phyloP scores from a whole-genome alignment of 495 filamentous ascomycete genomes.

The Trichoderma gamsii region DNA sequence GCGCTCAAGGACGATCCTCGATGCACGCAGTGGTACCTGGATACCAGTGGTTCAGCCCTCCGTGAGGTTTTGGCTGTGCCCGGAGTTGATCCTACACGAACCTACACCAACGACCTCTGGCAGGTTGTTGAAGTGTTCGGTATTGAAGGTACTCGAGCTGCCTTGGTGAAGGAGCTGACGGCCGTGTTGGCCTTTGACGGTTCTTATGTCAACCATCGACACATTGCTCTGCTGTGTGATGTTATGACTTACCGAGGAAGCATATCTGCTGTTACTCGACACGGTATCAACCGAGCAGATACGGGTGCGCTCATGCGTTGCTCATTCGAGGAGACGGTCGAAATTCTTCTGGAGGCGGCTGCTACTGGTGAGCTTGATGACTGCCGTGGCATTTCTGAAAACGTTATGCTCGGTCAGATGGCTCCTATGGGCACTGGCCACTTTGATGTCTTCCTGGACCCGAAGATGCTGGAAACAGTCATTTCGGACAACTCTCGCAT shows the following conservation, averaged over 20 bases:
- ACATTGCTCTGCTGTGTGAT: constrained; percentile 92
- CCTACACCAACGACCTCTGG: constrained; percentile 90
- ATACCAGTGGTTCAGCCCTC: constrained; percentile 84
- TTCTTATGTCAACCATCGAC: constrained; percentile 98
- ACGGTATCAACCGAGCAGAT: constrained; percentile 96
- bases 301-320: constrained; percentile 98
- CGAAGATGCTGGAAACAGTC: constrained; percentile 89
- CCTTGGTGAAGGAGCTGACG: constrained; percentile 79
- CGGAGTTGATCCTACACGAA: constrained; percentile 83
- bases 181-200: constrained; percentile 93
- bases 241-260: constrained; percentile 95
- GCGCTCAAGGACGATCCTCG: constrained; percentile 59
- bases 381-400: constrained; percentile 95
- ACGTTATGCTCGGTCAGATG: constrained; percentile 95
- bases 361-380: constrained; percentile 93
- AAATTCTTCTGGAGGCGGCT: constrained; percentile 93
- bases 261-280: constrained; percentile 91
- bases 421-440: constrained; percentile 95
- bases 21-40: constrained; percentile 90
- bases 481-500: constrained; percentile 82
- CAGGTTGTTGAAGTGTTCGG: constrained; percentile 91
- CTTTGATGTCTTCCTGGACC: constrained; percentile 86
- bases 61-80: constrained; percentile 75
- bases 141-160: constrained; percentile 86
- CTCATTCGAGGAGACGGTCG: constrained; percentile 98